These are phyloP conservation scores for Pichia paraexigua DNA, from an alignment of 805 yeast genomes.

Conservation along the genomic window DNA sequence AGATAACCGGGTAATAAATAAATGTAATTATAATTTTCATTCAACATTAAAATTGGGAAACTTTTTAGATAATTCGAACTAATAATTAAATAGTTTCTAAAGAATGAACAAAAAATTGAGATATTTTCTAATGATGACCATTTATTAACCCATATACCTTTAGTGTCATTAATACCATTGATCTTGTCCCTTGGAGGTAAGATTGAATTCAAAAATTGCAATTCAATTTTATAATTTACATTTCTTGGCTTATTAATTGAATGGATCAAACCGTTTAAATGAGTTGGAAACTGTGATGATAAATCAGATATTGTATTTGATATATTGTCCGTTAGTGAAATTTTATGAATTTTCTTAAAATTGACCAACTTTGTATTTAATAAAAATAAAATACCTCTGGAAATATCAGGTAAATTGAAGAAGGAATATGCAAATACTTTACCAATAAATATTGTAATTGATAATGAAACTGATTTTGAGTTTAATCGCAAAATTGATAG, in stretches of 20 bases:
- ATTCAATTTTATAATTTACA: slow-evolving; percentile 23
- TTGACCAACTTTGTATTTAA: slow-evolving; percentile 45
- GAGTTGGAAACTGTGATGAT: slow-evolving; percentile 17
- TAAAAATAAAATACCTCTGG: slow-evolving; percentile 48
- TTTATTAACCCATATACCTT: slow-evolving; percentile 53
- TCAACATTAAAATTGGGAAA: slow-evolving; percentile 8
- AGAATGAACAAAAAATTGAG: slow-evolving; percentile 52
- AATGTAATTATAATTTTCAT: slow-evolving; percentile 11
- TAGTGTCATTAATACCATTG: slow-evolving; percentile 46
- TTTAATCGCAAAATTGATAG: slow-evolving; percentile 42
- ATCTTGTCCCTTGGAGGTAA: slow-evolving; percentile 31
- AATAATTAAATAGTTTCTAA: slow-evolving; percentile 46
- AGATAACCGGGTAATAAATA: slow-evolving; percentile 38
- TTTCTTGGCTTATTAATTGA: slow-evolving; percentile 17
- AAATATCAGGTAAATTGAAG: slow-evolving; percentile 45
- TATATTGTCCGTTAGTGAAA: slow-evolving; percentile 8
- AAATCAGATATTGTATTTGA: slow-evolving; percentile 10
- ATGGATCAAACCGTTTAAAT: slow-evolving; percentile 18
- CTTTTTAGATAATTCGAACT: slow-evolving; percentile 17
- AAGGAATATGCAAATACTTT: slow-evolving; percentile 61
- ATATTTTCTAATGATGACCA: slow-evolving; percentile 49
- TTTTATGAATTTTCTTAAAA: slow-evolving; percentile 27
- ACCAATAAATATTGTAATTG: slow-evolving; percentile 59
- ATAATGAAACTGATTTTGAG: slow-evolving; percentile 43
- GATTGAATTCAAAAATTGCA: slow-evolving; percentile 29